Base-by-base conservation (phyloP, 805 yeast species). In the Tetrapisispora iriomotensis region DNA sequence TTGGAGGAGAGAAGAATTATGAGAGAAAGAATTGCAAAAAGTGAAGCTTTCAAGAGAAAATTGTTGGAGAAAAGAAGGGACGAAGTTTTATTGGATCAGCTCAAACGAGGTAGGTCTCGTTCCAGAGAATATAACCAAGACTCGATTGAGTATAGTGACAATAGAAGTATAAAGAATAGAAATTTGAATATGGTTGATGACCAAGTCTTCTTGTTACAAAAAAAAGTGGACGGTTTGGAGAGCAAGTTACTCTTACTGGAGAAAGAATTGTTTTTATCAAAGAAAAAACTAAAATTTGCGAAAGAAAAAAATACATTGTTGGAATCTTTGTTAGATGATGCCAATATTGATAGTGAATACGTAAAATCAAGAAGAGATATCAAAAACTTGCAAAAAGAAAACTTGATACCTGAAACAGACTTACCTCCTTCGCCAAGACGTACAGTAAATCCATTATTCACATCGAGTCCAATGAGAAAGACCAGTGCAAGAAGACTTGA, bases 341-440 rank as follows among this genome's bases (percentile, higher is more conserved):
- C 61, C 9, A 54, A 60, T 30, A 45, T 60, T 14, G 62, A 56
- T 38, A 45, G 52, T 33, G 55, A 54, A 13, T 56, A 57, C 34
- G 51, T 60, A 12, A 53, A 58, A 36, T 57, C 63, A 1, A 45
- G 59, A 30, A 46, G 64, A 36, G 51, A 54, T 35, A 60, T 60
- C n/a, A 51, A 49, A 28, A 60, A 60, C 37, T 41, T 60, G 15
- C 58, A 53, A 38, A 51, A 47, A 24, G 51, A 48, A n/a, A 49
- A 57, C 32, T 42, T 56, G 23, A 56, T 53, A 23, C 64, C 61
- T 2, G 54, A 47, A 13, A 42, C 46, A 8, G 58, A 53, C 29
- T 41, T 57, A 15, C 62, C 62, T n/a, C 60, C 61, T 2, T 55
- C 61, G 5, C 57, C 56, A 21, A 40, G 45, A 27, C 45, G 51